phyloP scores from a whole-genome alignment of 164 flowering plant species.

The Piper betle region DNA sequence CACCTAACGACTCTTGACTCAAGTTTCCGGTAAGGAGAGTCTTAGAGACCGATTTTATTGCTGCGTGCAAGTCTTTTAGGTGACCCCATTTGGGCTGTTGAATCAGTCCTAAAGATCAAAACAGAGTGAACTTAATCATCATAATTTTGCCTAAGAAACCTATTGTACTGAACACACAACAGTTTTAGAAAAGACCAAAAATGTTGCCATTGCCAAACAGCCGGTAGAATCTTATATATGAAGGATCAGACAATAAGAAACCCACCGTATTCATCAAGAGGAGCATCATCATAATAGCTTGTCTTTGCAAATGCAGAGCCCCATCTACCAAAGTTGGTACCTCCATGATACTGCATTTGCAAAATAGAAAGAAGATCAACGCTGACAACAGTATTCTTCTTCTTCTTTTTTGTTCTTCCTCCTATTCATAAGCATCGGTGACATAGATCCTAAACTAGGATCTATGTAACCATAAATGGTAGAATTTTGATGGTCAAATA shows the following conservation, averaged over 20 bases:
- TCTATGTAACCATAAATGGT: too few relatives aligned
- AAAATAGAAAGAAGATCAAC: background rate
- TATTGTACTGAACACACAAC: background rate
- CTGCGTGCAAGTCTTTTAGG: conserved; percentile 68
- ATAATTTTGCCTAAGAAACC: background rate
- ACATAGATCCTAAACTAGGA: too few relatives aligned
- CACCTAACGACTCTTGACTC: conserved; percentile 23
- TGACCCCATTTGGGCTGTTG: conserved; percentile 84
- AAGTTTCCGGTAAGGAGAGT: conserved; percentile 39
- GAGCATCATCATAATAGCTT: conserved; percentile 83
- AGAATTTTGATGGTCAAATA: too few relatives aligned
- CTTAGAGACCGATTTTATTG: conserved; percentile 38
- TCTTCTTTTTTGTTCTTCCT: too few relatives aligned
- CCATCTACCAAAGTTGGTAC: conserved; percentile 86
- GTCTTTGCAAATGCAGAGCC: conserved; percentile 47
- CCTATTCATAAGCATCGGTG: too few relatives aligned
- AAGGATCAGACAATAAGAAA: background rate
- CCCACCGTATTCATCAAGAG: conserved; percentile 98
- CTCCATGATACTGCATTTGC: conserved; percentile 75
- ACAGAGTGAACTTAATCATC: background rate
- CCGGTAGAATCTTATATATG: background rate
- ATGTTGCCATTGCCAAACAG: background rate
- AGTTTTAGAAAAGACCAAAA: too few relatives aligned
- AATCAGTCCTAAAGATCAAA: conserved; percentile 32
- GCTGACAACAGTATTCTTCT: background rate